Percentiles rank a stretch among this genome's conserved stretches.
Conservation (phyloP, 441 rosid genomes). For the Gossypium trilobum region DNA sequence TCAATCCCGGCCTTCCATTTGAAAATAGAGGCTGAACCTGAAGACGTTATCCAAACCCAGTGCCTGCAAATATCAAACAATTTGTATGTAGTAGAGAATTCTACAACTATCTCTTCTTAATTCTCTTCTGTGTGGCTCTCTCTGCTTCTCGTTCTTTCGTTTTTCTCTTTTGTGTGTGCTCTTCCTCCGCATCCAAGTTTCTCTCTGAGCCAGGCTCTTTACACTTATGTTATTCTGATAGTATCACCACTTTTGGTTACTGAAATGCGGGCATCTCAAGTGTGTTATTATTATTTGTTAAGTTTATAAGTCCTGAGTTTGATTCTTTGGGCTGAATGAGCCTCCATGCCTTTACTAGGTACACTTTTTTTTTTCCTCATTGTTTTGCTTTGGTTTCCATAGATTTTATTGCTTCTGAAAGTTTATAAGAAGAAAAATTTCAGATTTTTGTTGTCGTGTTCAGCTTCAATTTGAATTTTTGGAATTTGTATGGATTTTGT, state of each 20-base stretch:
- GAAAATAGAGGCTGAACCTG: background rate
- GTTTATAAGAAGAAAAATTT: background rate
- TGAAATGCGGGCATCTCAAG: background rate
- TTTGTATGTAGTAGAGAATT: too few relatives aligned
- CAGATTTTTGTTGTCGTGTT: background rate
- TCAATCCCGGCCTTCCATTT: background rate
- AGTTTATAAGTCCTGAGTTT: conserved; percentile 8
- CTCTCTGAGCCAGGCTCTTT: background rate
- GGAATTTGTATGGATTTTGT: background rate
- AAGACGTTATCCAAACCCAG: background rate
- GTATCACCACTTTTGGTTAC: background rate
- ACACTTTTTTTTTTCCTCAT: background rate
- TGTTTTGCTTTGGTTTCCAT: background rate
- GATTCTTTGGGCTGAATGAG: conserved; percentile 29
- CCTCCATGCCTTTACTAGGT: conserved; percentile 41
- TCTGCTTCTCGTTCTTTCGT: background rate
- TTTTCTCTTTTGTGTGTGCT: background rate
- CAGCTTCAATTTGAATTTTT: background rate
- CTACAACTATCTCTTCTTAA: background rate
- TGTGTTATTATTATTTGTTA: background rate
- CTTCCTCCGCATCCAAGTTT: too few relatives aligned
- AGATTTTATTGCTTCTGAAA: background rate
- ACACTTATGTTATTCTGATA: background rate
- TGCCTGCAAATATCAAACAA: background rate
- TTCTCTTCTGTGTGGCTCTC: background rate